A percentile compares a stretch with the other conserved stretches of the same genome.
Conservation (phyloP, 225 moss, liverwort and hornwort species). For the Ulota crispa region DNA sequence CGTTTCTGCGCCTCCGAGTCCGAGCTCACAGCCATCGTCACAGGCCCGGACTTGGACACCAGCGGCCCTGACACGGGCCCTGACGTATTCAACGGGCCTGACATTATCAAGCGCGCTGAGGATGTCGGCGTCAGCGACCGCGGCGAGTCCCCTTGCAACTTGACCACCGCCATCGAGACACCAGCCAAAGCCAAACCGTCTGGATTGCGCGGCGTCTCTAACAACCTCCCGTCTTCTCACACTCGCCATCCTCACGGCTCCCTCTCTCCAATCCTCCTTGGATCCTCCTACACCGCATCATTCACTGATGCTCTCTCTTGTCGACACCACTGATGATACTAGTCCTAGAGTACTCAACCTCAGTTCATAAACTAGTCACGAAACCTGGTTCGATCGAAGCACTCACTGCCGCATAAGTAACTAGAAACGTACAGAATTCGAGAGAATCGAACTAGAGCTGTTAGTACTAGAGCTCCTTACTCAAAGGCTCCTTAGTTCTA, state of each 20-base stretch:
- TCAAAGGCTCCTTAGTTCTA: too few species aligned
- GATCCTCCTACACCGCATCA: constrained; percentile 13
- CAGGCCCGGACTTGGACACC: neutral
- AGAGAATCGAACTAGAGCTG: neutral
- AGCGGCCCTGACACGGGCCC: neutral
- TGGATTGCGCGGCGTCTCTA: neutral
- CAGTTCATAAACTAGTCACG: neutral
- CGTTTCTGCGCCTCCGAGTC: constrained; percentile 20
- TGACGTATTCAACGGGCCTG: neutral
- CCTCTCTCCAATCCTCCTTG: neutral
- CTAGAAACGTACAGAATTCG: neutral
- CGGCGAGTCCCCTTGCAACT: neutral
- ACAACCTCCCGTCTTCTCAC: neutral
- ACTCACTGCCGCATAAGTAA: neutral
- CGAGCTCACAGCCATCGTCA: neutral
- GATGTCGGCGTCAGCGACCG: neutral
- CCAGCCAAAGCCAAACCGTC: neutral
- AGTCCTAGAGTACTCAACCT: neutral
- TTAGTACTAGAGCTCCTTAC: neutral
- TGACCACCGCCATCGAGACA: neutral
- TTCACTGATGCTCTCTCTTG: neutral
- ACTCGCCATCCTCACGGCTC: neutral
- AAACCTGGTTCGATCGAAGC: too few species aligned
- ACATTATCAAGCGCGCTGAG: constrained; percentile 14
- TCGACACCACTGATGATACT: neutral